Evolutionary conservation across 306 rosid genomes (phyloP), one percentile per base, ranked within the genome.

Genomic region (Begonia peltatifolia): DNA sequence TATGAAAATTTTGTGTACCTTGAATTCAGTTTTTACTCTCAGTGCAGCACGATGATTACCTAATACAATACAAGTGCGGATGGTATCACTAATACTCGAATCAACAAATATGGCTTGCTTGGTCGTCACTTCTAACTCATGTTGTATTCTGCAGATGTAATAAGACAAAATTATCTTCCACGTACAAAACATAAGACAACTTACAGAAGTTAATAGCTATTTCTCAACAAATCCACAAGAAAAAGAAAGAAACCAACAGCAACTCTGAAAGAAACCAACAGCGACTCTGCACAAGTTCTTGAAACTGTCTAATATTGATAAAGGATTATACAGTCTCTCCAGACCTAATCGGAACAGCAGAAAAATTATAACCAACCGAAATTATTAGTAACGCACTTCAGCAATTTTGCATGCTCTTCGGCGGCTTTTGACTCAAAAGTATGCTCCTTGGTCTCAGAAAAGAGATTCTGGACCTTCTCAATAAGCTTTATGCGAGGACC

Each of bases 91-190:
- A 46, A 90, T 76, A 68, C 97, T 90, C 50, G 97, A 85, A 69
- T 90, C 97, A 64, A 90, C 95, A 75, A 90, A 90, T 66, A 90
- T 90, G 50, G 97, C 87, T 63, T 86, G 97, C 86, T 90, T 90
- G 53, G 95, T 90, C 63, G 73, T 52, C 62, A 83, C 92, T 78
- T 90, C 95, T 62, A 90, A 68, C 52, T 83, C 97, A 50, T 90
- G 94, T 62, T 90, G 97, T 17, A 80, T 77, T 71, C 97, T 90
- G 87, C 60, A 62, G 54, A 38, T 2, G 14, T 11, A 17, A 43
- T 12, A 13, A 62, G 58, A 50, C 16, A 61, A 13, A 13, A 46
- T 63, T 59, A 54, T 41, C 12, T 35, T 52, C 53, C 14, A 47
- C 2, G 9, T 36, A 5, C 36, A 22, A n/a, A 23, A 10, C 15